Conservation (phyloP, 352 stramenopile genomes). For the Globisporangium paddicum region DNA sequence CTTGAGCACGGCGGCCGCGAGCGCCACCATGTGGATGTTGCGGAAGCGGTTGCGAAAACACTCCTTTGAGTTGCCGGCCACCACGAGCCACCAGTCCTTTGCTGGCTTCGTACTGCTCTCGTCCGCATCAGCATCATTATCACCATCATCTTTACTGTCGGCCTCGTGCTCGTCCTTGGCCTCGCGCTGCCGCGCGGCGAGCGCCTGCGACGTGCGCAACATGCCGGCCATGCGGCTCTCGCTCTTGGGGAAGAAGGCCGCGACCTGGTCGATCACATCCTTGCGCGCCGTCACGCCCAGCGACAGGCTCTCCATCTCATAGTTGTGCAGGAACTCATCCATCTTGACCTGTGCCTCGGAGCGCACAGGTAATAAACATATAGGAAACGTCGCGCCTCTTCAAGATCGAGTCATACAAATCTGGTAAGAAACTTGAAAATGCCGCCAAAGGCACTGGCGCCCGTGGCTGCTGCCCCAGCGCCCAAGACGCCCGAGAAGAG, state of each 20-base stretch:
- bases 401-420: conserved; percentile 12
- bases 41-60: conserved; percentile 55
- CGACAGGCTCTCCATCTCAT: conserved; percentile 75
- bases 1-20: conserved; percentile 43
- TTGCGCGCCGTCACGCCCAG: conserved; percentile 56
- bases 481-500: conserved; percentile 18
- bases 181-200: conserved; percentile 31
- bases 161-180: not conserved
- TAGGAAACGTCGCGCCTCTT: conserved; percentile 12
- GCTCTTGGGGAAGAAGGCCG: conserved; percentile 33
- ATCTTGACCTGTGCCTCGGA: no score
- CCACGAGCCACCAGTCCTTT: conserved; percentile 19
- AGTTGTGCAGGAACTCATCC: conserved; percentile 65
- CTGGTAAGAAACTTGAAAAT: no score
- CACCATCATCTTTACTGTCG: not conserved
- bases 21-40: conserved; percentile 63
- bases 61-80: conserved; percentile 52
- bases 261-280: conserved; percentile 46
- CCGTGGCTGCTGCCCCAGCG: not conserved
- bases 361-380: no score
- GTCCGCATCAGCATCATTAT: not conserved
- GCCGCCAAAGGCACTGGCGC: conserved; percentile 18
- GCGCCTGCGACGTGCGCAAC: conserved; percentile 37
- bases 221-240: conserved; percentile 29
- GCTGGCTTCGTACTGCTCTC: conserved; percentile 5